These are phyloP conservation scores for Rhexocercosporidium sp. DNA, from an alignment of 2,329 filamentous ascomycete species.

Conservation along the genomic window DNA sequence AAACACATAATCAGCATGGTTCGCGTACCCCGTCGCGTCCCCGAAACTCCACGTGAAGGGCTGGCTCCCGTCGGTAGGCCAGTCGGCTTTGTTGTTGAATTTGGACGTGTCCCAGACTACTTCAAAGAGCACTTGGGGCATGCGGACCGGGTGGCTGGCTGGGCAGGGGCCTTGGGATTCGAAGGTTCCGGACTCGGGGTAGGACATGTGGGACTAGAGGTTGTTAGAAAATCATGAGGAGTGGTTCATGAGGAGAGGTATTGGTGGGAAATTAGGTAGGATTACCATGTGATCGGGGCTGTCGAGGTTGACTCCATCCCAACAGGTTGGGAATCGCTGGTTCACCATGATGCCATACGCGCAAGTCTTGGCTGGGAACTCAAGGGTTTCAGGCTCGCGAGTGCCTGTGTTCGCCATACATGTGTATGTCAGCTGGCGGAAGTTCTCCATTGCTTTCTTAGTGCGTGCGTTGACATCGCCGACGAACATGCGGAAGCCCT, in stretches of 20 bases:
- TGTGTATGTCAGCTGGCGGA: slow-evolving; percentile 50
- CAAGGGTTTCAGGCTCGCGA: slow-evolving; percentile 45
- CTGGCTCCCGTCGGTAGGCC: slow-evolving; percentile 50
- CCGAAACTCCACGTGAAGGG: slow-evolving; percentile 50
- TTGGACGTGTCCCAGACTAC: slow-evolving; percentile 52
- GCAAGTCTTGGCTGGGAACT: slow-evolving; percentile 43
- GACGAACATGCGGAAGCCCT: slow-evolving; percentile 46
- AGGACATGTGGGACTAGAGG: slow-evolving; percentile 33
- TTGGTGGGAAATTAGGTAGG: too few relatives aligned
- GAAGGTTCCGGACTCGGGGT: slow-evolving; percentile 25
- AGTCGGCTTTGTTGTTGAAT: slow-evolving; percentile 48
- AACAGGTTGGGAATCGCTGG: slow-evolving; percentile 37
- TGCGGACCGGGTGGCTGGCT: slow-evolving; percentile 21
- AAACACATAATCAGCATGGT: slow-evolving; percentile 58
- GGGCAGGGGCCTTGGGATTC: slow-evolving; percentile 28
- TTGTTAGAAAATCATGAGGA: neutral
- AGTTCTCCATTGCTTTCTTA: slow-evolving; percentile 44
- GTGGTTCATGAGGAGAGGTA: too few relatives aligned
- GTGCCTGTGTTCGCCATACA: slow-evolving; percentile 47
- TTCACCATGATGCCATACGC: slow-evolving; percentile 41
- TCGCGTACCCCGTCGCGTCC: slow-evolving; percentile 53
- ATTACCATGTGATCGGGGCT: slow-evolving; percentile 22
- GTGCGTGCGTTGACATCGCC: slow-evolving; percentile 46
- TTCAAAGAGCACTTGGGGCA: slow-evolving; percentile 45
- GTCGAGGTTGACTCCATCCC: slow-evolving; percentile 27